phyloP scores from a whole-genome alignment of 23 red algal genomes.

The Gracilaria domingensis region DNA sequence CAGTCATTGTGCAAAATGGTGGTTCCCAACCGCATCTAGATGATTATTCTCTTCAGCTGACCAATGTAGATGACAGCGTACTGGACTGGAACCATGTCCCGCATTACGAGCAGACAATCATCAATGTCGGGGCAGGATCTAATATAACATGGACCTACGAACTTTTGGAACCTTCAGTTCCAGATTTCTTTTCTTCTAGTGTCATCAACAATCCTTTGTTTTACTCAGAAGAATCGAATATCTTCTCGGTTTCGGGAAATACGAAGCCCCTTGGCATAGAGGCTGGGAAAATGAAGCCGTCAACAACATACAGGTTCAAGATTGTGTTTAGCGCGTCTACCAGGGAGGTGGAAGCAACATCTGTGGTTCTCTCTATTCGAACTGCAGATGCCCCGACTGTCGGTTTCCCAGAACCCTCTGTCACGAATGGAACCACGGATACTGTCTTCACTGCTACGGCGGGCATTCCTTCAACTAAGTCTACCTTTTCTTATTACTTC shows the following conservation, averaged over 20 bases:
- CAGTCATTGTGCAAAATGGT: conserved; percentile 39
- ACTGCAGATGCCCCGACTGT: conserved; percentile 59
- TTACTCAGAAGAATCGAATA: conserved; percentile 55
- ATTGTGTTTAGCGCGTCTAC: conserved; percentile 53
- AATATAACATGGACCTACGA: conserved; percentile 71
- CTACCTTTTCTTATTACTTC: conserved; percentile 74
- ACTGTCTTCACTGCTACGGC: conserved; percentile 65
- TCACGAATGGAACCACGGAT: conserved; percentile 51
- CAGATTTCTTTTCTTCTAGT: conserved; percentile 66
- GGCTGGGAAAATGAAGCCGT: conserved; percentile 57
- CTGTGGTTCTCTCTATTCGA: conserved; percentile 56
- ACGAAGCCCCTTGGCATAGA: conserved; percentile 70
- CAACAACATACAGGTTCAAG: conserved; percentile 65
- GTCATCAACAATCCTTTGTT: conserved; percentile 62
- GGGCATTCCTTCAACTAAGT: conserved; percentile 32
- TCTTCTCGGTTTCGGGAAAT: conserved; percentile 61
- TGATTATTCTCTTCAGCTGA: conserved; percentile 57
- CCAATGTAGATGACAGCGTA: conserved; percentile 43
- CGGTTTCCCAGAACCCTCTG: conserved; percentile 37
- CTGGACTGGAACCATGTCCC: conserved; percentile 54
- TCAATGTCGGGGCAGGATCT: conserved; percentile 37
- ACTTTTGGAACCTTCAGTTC: conserved; percentile 56
- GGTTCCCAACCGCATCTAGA: conserved; percentile 34
- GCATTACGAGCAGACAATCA: conserved; percentile 66
- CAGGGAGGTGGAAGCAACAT: conserved; percentile 47